Base-by-base conservation (phyloP, 805 yeast genomes). In the Starmerella gropengiesseri region DNA sequence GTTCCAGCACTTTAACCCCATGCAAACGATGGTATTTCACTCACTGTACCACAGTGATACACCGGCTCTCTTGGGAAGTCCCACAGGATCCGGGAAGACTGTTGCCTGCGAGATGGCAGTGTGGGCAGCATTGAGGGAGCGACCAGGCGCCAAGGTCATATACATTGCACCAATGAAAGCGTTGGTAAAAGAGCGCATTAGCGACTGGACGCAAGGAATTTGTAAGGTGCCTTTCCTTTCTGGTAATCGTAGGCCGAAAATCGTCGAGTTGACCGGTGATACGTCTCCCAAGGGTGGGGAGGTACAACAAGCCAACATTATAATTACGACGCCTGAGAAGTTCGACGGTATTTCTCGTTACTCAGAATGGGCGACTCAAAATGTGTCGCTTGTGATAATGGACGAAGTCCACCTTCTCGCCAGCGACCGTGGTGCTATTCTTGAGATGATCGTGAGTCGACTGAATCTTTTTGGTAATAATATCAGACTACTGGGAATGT, bases 1-100 rank as follows among this genome's bases (percentile, higher is more conserved):
- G 52, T 91, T 91, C 67, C 73, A 74, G 44, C 89, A 82, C 62
- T 91, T 91, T 70, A 91, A 91, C 58, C 97, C 98, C 4, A 87
- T 91, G 95, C 98, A 91, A 63, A 89, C 97, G 0, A 89, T 89
- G 97, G 74, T 81, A 0, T 91, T 91, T 64, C 94, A 87, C 57
- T 74, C 95, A 0, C 63, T 91, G 35, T 91, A 87, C 63, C 77
- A 91, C 60, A 65, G 80, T 1, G 74, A 81, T 48, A 71, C 80
- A 1, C 82, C 81, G 58, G 87, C 81, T 0, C 82, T 91, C 60
- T 83, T 91, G 34, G 99, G 99, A 8, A 86, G 97, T 0, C 99
- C 99, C 3, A 91, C 98, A 2, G 98, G 98, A 19, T 89, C 96
- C 0, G 99, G 99, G 52, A 91, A 91, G 61, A 91, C 98, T 0